Conservation (phyloP, 2,329 filamentous ascomycete genomes). For the Aspergillus sojae region DNA sequence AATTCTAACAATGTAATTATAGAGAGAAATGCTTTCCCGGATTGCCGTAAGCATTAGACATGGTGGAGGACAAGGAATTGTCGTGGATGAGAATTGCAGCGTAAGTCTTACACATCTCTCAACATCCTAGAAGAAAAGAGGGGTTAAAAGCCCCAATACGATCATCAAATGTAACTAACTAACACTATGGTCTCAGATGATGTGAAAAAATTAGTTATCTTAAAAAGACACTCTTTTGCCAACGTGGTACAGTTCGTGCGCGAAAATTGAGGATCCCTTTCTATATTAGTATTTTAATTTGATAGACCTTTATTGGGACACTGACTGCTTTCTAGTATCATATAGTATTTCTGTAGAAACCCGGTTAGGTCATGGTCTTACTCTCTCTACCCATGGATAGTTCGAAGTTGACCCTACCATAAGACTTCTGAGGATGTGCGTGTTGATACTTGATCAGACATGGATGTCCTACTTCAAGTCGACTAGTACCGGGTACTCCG, state of each 20-base stretch:
- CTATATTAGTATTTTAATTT: conserved; percentile 1
- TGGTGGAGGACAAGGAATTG: conserved; percentile 32
- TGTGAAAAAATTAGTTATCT: neutral
- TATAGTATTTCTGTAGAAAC: neutral
- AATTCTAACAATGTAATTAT: conserved; percentile 20
- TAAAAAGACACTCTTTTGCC: neutral
- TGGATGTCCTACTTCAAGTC: too few species aligned
- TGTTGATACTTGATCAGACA: too few species aligned
- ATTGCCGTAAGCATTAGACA: conserved; percentile 46
- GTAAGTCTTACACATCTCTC: conserved; percentile 32
- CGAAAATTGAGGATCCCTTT: neutral
- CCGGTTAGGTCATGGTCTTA: too few species aligned
- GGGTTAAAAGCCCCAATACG: neutral
- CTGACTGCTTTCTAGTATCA: neutral
- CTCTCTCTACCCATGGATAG: too few species aligned
- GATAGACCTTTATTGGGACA: neutral
- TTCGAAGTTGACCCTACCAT: too few species aligned
- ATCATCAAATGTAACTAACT: neutral
- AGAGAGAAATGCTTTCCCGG: conserved; percentile 52
- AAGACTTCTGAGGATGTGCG: too few species aligned
- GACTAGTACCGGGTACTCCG: too few species aligned
- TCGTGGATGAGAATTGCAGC: conserved; percentile 49
- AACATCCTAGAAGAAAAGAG: neutral
- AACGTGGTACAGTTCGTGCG: neutral
- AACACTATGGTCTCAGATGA: neutral